phyloP scores from a whole-genome alignment of 2,329 filamentous ascomycete species.

The Teratosphaeria zuluensis region DNA sequence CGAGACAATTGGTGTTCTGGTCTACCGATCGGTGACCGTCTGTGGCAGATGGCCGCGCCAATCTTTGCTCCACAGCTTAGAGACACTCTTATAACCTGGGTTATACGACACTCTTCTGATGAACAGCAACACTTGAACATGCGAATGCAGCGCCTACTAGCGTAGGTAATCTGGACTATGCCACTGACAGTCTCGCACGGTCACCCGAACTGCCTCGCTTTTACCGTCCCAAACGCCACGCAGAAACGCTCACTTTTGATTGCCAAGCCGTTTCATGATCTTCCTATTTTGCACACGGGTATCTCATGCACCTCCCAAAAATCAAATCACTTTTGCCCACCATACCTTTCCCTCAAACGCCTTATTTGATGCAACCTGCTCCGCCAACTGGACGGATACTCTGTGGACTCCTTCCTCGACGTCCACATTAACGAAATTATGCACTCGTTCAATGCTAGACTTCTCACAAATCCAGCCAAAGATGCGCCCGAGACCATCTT shows the following conservation, averaged over 20 bases:
- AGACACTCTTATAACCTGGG: no score
- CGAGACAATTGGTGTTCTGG: no score
- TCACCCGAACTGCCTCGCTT: not conserved
- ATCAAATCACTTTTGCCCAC: not conserved
- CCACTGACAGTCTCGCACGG: no score
- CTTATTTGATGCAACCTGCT: slow-evolving; percentile 78
- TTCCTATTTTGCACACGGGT: not conserved
- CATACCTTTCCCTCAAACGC: slow-evolving; percentile 58
- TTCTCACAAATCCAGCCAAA: slow-evolving; percentile 74
- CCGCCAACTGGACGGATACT: slow-evolving; percentile 77
- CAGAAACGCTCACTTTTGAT: not conserved
- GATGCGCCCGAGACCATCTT: slow-evolving; percentile 81
- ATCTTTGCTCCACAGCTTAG: no score
- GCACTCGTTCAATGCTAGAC: slow-evolving; percentile 84
- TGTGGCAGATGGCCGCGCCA: no score
- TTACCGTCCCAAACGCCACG: not conserved
- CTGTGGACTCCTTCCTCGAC: slow-evolving; percentile 48
- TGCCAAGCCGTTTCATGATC: not conserved
- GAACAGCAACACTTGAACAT: no score
- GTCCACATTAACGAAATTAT: slow-evolving; percentile 91
- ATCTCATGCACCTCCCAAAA: slow-evolving; percentile 1
- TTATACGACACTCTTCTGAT: no score
- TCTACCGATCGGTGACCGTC: no score
- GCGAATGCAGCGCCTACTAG: no score
- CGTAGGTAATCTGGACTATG: no score